A percentile compares a stretch with the other conserved stretches of the same genome.
phyloP scores from a whole-genome alignment of 2,329 filamentous ascomycete genomes.

The Neofusicoccum sp. region DNA sequence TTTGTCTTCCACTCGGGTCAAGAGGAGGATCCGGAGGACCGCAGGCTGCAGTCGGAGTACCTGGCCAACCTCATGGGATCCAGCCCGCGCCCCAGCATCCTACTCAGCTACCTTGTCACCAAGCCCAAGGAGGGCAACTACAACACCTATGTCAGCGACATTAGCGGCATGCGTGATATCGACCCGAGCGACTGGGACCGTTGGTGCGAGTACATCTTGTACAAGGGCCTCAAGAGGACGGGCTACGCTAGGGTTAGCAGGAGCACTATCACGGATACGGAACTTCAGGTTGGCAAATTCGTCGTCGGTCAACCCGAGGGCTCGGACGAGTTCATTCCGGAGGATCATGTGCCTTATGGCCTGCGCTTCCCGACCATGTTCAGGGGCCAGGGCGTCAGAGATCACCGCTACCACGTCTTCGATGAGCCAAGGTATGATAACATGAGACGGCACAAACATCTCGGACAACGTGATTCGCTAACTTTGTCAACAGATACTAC shows the following conservation, averaged over 20 bases:
- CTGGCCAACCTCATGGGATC: constrained; percentile 84
- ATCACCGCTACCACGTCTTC: constrained; percentile 93
- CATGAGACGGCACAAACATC: not conserved
- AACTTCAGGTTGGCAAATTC: constrained; percentile 94
- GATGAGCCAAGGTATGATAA: constrained; percentile 54
- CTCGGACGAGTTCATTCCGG: constrained; percentile 65
- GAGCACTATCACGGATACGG: constrained; percentile 92
- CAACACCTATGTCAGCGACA: constrained; percentile 85
- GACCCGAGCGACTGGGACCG: constrained; percentile 91
- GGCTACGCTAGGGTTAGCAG: constrained; percentile 89
- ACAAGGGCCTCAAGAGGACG: constrained; percentile 79
- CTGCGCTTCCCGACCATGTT: constrained; percentile 84
- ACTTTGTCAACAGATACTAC: not conserved
- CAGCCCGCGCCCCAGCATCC: constrained; percentile 73
- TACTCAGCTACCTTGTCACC: constrained; percentile 90
- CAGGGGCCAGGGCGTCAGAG: constrained; percentile 79
- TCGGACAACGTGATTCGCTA: not conserved
- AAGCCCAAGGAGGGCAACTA: constrained; percentile 92
- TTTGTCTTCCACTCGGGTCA: constrained; percentile 99
- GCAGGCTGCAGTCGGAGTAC: constrained; percentile 82
- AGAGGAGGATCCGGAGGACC: constrained; percentile 91
- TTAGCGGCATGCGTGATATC: constrained; percentile 91
- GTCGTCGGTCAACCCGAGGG: constrained; percentile 70
- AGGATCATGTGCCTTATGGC: constrained; percentile 72
- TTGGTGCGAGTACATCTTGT: constrained; percentile 99